phyloP scores from a whole-genome alignment of 2,329 filamentous ascomycete species.

The Cladosporium sp. region DNA sequence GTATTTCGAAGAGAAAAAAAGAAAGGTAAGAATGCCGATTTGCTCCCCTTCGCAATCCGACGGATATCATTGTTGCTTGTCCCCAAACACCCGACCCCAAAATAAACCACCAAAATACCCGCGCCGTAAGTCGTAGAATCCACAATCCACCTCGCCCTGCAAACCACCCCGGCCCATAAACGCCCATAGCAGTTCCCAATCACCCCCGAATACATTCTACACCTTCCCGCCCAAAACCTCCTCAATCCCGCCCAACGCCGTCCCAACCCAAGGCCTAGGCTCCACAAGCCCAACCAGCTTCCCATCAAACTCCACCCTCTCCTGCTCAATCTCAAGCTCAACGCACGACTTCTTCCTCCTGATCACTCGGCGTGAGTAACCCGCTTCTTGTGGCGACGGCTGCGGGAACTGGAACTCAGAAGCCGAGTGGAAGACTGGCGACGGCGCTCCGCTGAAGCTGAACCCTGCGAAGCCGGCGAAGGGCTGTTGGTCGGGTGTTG shows the following conservation, averaged over 20 bases:
- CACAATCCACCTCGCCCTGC: not conserved
- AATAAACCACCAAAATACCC: not conserved
- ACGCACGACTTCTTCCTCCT: slow-evolving; percentile 28
- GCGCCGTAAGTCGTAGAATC: not conserved
- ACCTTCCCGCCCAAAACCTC: slow-evolving; percentile 29
- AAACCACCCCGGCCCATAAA: no score
- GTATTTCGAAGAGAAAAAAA: not conserved
- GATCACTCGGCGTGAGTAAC: slow-evolving; percentile 16
- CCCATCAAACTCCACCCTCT: slow-evolving; percentile 20
- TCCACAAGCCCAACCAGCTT: slow-evolving; percentile 26
- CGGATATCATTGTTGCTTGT: slow-evolving; percentile 5
- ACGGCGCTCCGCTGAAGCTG: slow-evolving; percentile 18
- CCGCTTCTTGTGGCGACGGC: not conserved
- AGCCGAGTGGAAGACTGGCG: slow-evolving; percentile 1
- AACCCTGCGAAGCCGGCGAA: slow-evolving; percentile 18
- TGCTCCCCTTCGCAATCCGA: not conserved
- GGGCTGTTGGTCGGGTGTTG: slow-evolving; percentile 14
- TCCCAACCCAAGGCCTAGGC: slow-evolving; percentile 25
- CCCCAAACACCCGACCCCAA: not conserved
- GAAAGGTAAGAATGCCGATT: not conserved
- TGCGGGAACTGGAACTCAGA: not conserved
- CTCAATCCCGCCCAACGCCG: slow-evolving; percentile 28
- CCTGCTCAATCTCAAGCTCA: slow-evolving; percentile 30
- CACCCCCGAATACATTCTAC: not conserved
- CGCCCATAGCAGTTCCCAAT: no score